Base-by-base conservation (phyloP, 164 flowering plant genomes). In the Amborella trichopoda region DNA sequence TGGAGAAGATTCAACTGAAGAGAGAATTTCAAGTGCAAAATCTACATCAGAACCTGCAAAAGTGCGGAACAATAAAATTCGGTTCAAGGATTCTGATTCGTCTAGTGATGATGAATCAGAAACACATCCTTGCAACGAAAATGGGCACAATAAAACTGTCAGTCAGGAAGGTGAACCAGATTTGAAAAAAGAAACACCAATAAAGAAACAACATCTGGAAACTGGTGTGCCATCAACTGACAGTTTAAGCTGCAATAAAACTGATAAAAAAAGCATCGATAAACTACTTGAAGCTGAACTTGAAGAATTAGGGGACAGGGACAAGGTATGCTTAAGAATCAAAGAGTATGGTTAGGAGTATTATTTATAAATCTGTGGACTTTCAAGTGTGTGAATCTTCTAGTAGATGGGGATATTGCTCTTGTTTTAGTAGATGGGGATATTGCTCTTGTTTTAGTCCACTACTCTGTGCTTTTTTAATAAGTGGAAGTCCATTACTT, bases 261-360 rank as follows among this genome's bases (percentile, higher is more conserved):
- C 44, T 51, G 76, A 69, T 55, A 65, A 74, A 54, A 68, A 68
- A 60, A 78, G 90, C 37, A 63, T 84, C 69, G 99, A 91, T 73
- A 63, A 68, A 68, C 60, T 76, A 32, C 81, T 84, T 74, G 99
- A 91, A 52, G 96, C 55, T 21, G 96, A 87, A 65, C 70, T 91
- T 4, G 48, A 73, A 52, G 90, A 87, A 60, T 61, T 91, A 55
- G 80, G 75, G 50, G 93, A 91, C 53, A 77, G 68, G 52, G 77
- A 40, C 67, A 90, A 83, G 96, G 96, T 86, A 25, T 33, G 70
- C 50, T 19, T 38, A 3, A 21, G n/a, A n/a, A n/a, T n/a, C n/a
- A n/a, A n/a, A n/a, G n/a, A n/a, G n/a, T n/a, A n/a, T n/a, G n/a
- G n/a, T n/a, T n/a, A n/a, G n/a, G n/a, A n/a, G n/a, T n/a, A n/a